Percentiles rank a stretch among this genome's conserved stretches.
Evolutionary conservation across 2,329 filamentous ascomycete genomes (phyloP).

Genomic region (Phialocephala subalpina): DNA sequence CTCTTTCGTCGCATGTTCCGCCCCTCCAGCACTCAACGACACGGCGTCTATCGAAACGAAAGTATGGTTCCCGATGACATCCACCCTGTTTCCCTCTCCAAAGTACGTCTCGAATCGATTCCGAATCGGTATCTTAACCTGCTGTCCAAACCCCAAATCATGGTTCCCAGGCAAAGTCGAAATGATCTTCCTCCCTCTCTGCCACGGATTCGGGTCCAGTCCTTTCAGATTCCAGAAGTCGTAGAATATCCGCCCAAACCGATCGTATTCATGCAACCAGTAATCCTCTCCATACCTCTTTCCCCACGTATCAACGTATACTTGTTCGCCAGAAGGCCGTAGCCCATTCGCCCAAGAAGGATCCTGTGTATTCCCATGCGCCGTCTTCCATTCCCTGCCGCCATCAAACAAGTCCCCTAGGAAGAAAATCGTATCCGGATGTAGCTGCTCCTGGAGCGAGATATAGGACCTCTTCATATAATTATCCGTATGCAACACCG

Average conservation of each 20-base stretch:
- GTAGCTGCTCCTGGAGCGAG: conserved; percentile 76
- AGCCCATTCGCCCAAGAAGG: conserved; percentile 63
- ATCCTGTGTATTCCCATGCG: conserved; percentile 64
- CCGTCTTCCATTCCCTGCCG: conserved; percentile 91
- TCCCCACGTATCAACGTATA: conserved; percentile 70
- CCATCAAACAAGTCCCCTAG: conserved; percentile 96
- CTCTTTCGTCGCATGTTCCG: conserved; percentile 58
- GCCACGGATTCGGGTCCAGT: conserved; percentile 60
- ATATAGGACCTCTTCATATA: conserved; percentile 86
- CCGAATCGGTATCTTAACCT: conserved; percentile 81
- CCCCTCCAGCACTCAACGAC: conserved; percentile 78
- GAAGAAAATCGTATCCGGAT: conserved; percentile 90
- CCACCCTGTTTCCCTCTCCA: conserved; percentile 88
- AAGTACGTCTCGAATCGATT: conserved; percentile 89
- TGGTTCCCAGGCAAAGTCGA: conserved; percentile 93
- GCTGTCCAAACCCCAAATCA: conserved; percentile 88
- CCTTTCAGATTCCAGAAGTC: conserved; percentile 69
- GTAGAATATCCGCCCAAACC: conserved; percentile 89
- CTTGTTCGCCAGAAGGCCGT: conserved; percentile 59
- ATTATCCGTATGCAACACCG: conserved; percentile 81
- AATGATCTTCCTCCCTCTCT: conserved; percentile 79
- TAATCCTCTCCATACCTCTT: conserved; percentile 80
- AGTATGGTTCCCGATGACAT: conserved; percentile 93
- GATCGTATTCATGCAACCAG: conserved; percentile 86
- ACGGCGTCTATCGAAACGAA: conserved; percentile 92